Conservation (phyloP, 495 filamentous ascomycete species). For the Jackrogersella multiformis region DNA sequence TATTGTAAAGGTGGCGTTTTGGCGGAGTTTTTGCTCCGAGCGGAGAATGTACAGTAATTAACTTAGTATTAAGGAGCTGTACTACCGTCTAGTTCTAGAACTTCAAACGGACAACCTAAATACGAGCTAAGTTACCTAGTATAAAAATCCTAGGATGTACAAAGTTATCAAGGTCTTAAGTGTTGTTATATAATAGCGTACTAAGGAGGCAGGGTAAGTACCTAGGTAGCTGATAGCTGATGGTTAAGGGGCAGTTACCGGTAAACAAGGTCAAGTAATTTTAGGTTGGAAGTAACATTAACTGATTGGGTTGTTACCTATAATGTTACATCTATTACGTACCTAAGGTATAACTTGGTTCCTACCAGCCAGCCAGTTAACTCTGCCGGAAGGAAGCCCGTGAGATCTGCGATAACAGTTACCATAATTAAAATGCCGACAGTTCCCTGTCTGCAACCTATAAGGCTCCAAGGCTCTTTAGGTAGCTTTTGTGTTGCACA, state of each 20-base stretch:
- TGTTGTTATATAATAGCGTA: too few relatives aligned
- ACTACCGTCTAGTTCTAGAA: conserved; percentile 20
- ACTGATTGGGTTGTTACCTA: background rate
- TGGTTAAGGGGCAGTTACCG: background rate
- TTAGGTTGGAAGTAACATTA: too few relatives aligned
- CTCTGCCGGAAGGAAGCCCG: conserved; percentile 18
- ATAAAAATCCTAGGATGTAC: background rate
- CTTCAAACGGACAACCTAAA: conserved; percentile 11
- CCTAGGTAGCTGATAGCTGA: background rate
- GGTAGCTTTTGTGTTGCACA: conserved; percentile 33
- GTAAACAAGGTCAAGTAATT: too few relatives aligned
- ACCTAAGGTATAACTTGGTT: background rate
- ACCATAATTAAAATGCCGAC: conserved; percentile 34
- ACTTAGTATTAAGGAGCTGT: conserved; percentile 2
- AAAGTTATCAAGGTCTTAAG: background rate
- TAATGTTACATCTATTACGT: conserved; percentile 1
- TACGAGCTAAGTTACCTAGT: conserved; percentile 13
- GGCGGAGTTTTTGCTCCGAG: conserved; percentile 35
- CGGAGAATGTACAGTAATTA: conserved; percentile 15
- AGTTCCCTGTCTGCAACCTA: conserved; percentile 23
- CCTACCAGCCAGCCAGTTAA: conserved; percentile 17
- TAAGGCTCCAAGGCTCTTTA: too few relatives aligned
- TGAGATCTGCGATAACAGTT: conserved; percentile 29
- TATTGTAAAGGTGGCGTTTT: background rate
- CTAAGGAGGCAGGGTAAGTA: background rate